phyloP scores from a whole-genome alignment of 768 basidiomycete genomes.

The Auriscalpium orientale region DNA sequence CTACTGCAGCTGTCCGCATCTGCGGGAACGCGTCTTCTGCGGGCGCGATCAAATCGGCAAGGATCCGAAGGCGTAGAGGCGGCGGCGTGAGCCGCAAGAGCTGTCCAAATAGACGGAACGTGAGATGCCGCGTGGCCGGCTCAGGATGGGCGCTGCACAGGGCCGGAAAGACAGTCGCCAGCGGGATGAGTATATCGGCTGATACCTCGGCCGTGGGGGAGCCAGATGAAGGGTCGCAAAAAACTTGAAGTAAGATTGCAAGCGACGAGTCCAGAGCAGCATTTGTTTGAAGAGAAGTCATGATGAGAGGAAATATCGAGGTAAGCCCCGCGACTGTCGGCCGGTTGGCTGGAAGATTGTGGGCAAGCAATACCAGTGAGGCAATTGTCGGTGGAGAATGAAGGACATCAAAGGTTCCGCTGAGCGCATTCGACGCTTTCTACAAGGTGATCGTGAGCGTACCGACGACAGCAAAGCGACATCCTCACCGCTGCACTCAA shows the following conservation, averaged over 20 bases:
- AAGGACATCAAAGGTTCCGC: slow-evolving; percentile 3
- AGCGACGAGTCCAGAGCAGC: slow-evolving; percentile 51
- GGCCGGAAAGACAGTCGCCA: slow-evolving; percentile 43
- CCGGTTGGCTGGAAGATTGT: not conserved
- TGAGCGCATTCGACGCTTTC: slow-evolving; percentile 6
- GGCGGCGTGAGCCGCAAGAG: slow-evolving; percentile 43
- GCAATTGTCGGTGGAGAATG: slow-evolving; percentile 10
- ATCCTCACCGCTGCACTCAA: slow-evolving; percentile 10
- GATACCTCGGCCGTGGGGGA: slow-evolving; percentile 21
- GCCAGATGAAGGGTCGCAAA: slow-evolving; percentile 16
- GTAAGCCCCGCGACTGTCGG: slow-evolving; percentile 8
- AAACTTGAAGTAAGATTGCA: slow-evolving; percentile 39
- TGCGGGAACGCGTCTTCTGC: slow-evolving; percentile 45
- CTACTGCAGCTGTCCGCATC: slow-evolving; percentile 62
- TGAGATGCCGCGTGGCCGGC: slow-evolving; percentile 46
- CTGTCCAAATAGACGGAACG: slow-evolving; percentile 51
- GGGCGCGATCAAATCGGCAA: slow-evolving; percentile 43
- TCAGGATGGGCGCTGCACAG: slow-evolving; percentile 60
- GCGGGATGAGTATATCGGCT: slow-evolving; percentile 38
- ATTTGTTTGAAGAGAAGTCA: slow-evolving; percentile 47
- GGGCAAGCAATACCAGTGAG: slow-evolving; percentile 10
- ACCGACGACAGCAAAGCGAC: not conserved
- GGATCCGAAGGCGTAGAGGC: slow-evolving; percentile 42
- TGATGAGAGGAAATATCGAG: slow-evolving; percentile 33
- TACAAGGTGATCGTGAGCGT: not conserved